These are phyloP conservation scores for Pterocarpus macrocarpus DNA, from an alignment of 306 rosid species.

Conservation along the genomic window DNA sequence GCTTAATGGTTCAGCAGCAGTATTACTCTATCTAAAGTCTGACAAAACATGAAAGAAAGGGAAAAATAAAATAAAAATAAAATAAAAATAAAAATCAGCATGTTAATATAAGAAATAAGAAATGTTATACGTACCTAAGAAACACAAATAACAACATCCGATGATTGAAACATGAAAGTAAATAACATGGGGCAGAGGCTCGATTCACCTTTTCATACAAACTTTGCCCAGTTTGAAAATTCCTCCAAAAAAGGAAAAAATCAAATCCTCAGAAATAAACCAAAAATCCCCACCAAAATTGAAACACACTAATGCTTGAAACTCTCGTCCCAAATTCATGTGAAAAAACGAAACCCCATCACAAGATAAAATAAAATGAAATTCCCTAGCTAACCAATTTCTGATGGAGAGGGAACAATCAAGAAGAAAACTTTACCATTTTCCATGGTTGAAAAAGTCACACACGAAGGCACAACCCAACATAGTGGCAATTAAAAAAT, in stretches of 20 bases:
- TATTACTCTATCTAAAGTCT: constrained; percentile 16
- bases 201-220: not conserved
- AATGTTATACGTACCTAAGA: not conserved
- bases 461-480: constrained; percentile 5
- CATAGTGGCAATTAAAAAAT: not conserved
- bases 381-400: constrained; percentile 1
- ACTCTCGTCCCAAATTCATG: constrained; percentile 22
- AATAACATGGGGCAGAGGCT: not conserved
- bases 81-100: not conserved
- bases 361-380: not conserved
- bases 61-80: not conserved
- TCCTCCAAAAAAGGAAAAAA: not conserved
- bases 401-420: not conserved
- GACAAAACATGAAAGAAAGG: not conserved
- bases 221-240: not conserved
- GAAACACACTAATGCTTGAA: constrained; percentile 22
- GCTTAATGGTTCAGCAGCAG: constrained; percentile 33
- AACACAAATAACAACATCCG: not conserved
- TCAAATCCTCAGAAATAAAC: constrained; percentile 6
- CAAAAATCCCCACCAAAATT: not conserved
- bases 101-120: not conserved
- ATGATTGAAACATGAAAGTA: constrained; percentile 10
- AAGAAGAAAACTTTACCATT: constrained; percentile 26
- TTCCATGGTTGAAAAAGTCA: constrained; percentile 11
- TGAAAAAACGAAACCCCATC: constrained; percentile 24